Evolutionary conservation across 2,329 filamentous ascomycete genomes (phyloP), one percentile per base, ranked within the genome.

Genomic region (Penicillium sp.): DNA sequence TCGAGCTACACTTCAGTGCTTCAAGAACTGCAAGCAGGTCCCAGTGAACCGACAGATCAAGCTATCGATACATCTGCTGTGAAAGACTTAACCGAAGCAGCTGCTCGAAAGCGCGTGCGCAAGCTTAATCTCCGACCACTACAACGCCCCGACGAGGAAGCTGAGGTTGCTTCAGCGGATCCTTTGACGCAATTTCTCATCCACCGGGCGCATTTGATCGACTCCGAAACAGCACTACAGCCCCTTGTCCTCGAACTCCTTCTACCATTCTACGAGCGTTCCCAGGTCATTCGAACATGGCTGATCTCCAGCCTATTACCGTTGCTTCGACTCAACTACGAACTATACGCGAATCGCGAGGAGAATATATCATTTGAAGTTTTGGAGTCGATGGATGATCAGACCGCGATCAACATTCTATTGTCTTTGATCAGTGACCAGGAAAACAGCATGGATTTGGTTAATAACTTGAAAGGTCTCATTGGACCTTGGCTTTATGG

Each of bases 401-500:
- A 71, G 51, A 75, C 75, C 8, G 84, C 80, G 0, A 74, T 86
- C 32, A 79, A 83, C 41, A 66, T 79, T 47, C 72, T 87, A 45
- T 71, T 87, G 52, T 76, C 75, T 32, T 77, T 76, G 57, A 68
- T 71, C 10, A 65, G 68, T 45, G 48, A 69, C 22, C 61, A 68
- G 13, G 66, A 70, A 45, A 67, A 69, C 50, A 65, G 65, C 18
- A 72, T 69, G 54, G 72, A 77, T 50, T 56, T 81, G 44, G 78
- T 76, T 21, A 75, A 81, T 51, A 85, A 87, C 60, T 60, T 87
- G 38, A 79, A 80, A 58, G 78, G 81, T 4, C 69, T 88, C 21
- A 78, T 87, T 36, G 82, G 83, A 4, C 83, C 85, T 10, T 88
- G 85, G 85, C 81, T 87, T 60, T 83, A 82, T 64, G 85, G 85